Evolutionary conservation across 1,284 basidiomycete genomes (phyloP), one percentile per base, ranked within the genome.

Genomic region (Trichosporon sp.): DNA sequence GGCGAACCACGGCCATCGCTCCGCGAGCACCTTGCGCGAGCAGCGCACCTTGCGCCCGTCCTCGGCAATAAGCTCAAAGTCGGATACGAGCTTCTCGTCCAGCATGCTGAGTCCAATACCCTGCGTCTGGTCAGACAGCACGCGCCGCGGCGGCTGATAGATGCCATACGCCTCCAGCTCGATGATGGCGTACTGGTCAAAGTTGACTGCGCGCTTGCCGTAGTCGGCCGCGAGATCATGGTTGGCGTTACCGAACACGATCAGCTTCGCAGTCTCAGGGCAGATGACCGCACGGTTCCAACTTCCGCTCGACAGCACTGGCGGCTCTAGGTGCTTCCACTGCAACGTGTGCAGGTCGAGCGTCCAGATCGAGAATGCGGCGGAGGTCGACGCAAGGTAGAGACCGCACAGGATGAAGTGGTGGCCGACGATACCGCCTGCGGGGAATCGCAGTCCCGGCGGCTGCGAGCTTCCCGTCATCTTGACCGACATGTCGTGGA

Each of bases 1-100:
- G 71, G 88, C 89, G 86, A 98, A 96, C 96, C 96, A 98, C 0
- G 91, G 89, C 96, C 96, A 98, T 14, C 95, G 88, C 51, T 92
- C 90, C 80, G 93, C 91, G 21, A 98, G 85, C 19, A 94, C 84
- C 79, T 88, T 90, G 59, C 93, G 88, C 26, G 93, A 94, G 81
- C 93, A 96, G 64, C 88, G 86, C 73, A 98, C 88, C 75, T 88
- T 88, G 70, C 93, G 88, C 0, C 93, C 93, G 81, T 98, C 96
- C 73, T 95, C 92, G 80, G 92, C 94, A 16, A 97, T 85, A 70
- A 98, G 87, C 79, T 95, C 93, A 78, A 97, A 98, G 82, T 98
- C 95, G 4, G 90, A 87, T 32, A 91, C 85, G 37, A 91, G 85
- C 35, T 87, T 87, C 80, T 94, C 91, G 78, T 94, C 92, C 6